Evolutionary conservation across 495 filamentous ascomycete species (phyloP).

Genomic region (Aspergillus baeticus): DNA sequence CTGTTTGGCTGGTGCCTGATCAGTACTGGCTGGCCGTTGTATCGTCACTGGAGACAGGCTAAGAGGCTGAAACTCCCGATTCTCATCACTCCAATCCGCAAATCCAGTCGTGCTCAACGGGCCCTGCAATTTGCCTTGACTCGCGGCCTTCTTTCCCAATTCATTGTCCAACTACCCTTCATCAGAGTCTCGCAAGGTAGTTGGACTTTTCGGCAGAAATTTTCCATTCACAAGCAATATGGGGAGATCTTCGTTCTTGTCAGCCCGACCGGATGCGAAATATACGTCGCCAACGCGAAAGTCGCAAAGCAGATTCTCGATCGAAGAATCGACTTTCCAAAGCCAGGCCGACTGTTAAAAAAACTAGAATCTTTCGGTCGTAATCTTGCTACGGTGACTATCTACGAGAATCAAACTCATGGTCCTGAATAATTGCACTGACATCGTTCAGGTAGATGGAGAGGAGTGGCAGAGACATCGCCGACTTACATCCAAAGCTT

Average conservation of each 20-base stretch:
- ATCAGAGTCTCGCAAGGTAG: neutral
- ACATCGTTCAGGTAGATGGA: slow-evolving; percentile 2
- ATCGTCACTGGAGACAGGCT: slow-evolving; percentile 5
- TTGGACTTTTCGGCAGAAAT: slow-evolving; percentile 12
- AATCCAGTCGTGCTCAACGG: neutral
- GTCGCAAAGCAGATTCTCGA: slow-evolving; percentile 5
- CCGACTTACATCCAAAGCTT: neutral
- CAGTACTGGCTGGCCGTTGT: neutral
- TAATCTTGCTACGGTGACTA: slow-evolving; percentile 7
- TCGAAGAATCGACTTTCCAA: slow-evolving; percentile 6
- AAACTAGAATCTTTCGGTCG: slow-evolving; percentile 6
- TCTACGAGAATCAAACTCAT: neutral
- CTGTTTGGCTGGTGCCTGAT: slow-evolving; percentile 5
- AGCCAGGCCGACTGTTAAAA: neutral
- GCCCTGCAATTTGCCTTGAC: neutral
- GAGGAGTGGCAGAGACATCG: slow-evolving; percentile 11
- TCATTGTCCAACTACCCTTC: neutral
- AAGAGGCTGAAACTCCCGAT: neutral
- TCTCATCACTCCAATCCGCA: neutral
- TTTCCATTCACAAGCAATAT: neutral
- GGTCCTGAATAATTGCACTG: neutral
- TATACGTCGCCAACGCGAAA: slow-evolving; percentile 2
- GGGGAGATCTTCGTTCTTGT: slow-evolving; percentile 5
- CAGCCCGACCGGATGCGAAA: neutral
- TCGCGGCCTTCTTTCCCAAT: neutral